Evolutionary conservation across 257 asterid genomes (phyloP), one percentile per base, ranked within the genome.

Genomic region (Scutellaria minor): DNA sequence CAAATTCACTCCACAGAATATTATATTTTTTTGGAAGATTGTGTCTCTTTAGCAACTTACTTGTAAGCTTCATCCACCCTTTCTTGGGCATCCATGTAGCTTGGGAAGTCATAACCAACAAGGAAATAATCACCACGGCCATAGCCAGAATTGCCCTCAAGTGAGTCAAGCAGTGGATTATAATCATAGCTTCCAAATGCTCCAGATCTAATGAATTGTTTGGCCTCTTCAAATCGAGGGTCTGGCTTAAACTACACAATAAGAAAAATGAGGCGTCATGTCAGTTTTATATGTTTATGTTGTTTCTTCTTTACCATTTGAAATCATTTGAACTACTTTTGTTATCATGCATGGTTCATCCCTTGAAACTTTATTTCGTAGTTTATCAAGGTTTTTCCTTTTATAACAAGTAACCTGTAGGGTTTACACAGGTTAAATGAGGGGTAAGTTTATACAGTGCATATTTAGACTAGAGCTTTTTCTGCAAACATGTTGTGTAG

Each of bases 51-150:
- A 56, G 46, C 3, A 22, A 79, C 94, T 79, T 93, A 93, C 98
- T 91, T 93, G 96, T 91, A 93, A 76, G 97, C 96, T 85, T 86
- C 88, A 75, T 93, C 98, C 55, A 91, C 96, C 65, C 78, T 85
- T 73, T 79, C 84, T 77, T 93, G 97, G 72, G 98, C 88, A 22
- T 93, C 98, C 85, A 93, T 82, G 93, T 93, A 93, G 85, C 93
- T 84, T 54, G 95, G 90, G 71, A 91, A 94, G 82, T 91, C 98
- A 7, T 83, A 80, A 12, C 99, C 98, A 50, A 94, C 98, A 20
- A 94, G 96, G 72, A 95, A 95, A 73, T 95, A 95, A 77, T 95
- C 99, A 59, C 97, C 99, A 64, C 93, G 97, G 3, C 98, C 99
- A 67, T 84, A 95, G 66, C 98, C 99, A 62, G 96, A 74, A 63